Base-by-base conservation (phyloP, 768 basidiomycete genomes). In the Holtermanniella nyarrowii region DNA sequence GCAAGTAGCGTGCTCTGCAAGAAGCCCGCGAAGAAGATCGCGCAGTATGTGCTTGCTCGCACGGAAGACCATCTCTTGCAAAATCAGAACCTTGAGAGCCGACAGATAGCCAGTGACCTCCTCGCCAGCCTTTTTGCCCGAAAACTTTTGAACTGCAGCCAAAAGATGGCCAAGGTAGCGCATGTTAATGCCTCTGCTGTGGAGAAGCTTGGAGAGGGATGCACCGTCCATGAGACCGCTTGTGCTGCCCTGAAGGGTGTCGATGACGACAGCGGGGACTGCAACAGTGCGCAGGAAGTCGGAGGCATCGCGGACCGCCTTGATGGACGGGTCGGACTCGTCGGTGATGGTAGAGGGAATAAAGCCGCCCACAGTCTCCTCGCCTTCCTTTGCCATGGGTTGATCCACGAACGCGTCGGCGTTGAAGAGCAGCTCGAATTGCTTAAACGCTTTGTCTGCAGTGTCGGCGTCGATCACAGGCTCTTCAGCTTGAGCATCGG, bases 111-210 rank as follows among this genome's bases (percentile, higher is more conserved):
- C 65, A 23, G 49, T 49, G 26, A 50, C 55, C 45, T 64, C 58
- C 41, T 57, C 44, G 14, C 56, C 66, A 25, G 65, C 63, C 2
- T 59, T 37, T 12, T 51, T 59, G 20, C 57, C 52, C 31, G 62
- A 58, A 50, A 71, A 65, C 42, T 59, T 53, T 37, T 66, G 67
- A 47, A 73, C 63, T 22, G 63, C 62, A 4, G 60, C 51, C 20
- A 63, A 62, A 48, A 75, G 62, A 24, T 67, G 56, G 44, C 75
- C 75, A 37, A 76, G 66, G 64, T 76, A 76, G 39, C 75, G 66
- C 57, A 76, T 74, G 64, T 76, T 76, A 71, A 76, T 74, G 59
- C 75, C 75, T 41, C 69, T 57, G 27, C 57, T 56, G 60, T 76
- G 75, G 39, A 76, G 55, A 27, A 60, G 42, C 54, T 60, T 62